A percentile compares a stretch with the other conserved stretches of the same genome.
Conservation (phyloP, 306 rosid genomes). For the Gynostemma pentaphyllum region DNA sequence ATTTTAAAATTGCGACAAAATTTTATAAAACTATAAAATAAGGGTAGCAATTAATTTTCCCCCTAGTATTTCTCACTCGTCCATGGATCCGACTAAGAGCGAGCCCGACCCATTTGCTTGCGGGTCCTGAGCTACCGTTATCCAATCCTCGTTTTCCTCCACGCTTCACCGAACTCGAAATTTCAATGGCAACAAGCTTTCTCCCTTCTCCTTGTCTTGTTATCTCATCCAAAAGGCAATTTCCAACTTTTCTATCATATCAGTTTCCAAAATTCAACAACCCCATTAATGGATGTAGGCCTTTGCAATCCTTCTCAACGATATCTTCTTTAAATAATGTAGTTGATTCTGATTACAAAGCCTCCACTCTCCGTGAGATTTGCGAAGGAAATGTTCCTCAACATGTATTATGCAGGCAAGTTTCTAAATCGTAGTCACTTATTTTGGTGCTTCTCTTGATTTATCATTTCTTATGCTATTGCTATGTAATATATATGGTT, state of each 20-base stretch:
- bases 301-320: conserved; percentile 22
- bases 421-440: neutral
- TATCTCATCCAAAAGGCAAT: neutral
- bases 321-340: conserved; percentile 21
- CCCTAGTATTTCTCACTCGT: too few species aligned
- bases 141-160: too few species aligned
- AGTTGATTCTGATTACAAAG: neutral
- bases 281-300: conserved; percentile 12
- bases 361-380: conserved; percentile 40
- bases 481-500: too few species aligned
- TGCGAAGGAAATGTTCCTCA: conserved; percentile 50
- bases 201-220: conserved; percentile 16
- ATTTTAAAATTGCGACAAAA: too few species aligned
- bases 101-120: too few species aligned
- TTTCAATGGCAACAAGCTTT: conserved; percentile 21
- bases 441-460: neutral
- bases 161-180: too few species aligned
- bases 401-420: conserved; percentile 45
- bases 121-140: too few species aligned
- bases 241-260: conserved; percentile 4
- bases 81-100: too few species aligned
- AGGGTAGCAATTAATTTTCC: too few species aligned
- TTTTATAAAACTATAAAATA: too few species aligned
- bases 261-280: conserved; percentile 18
- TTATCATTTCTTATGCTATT: neutral